Evolutionary conservation across 2,329 filamentous ascomycete species (phyloP).

Genomic region (Diaporthe capsici): DNA sequence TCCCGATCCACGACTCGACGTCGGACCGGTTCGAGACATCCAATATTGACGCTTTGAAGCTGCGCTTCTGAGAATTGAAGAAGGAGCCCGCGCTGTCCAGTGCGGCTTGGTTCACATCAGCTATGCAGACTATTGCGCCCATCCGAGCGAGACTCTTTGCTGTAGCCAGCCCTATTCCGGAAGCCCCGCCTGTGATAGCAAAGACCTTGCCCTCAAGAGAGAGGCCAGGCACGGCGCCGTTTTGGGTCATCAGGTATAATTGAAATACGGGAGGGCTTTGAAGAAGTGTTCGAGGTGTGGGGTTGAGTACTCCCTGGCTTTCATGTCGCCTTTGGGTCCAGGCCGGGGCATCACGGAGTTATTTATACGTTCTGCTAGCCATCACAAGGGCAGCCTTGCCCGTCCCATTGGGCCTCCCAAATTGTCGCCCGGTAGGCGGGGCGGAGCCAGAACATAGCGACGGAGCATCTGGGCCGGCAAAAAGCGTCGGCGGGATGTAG

Average conservation of each 20-base stretch:
- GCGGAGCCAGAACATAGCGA: neutral
- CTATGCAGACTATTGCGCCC: slow-evolving; percentile 56
- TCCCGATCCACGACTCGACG: slow-evolving; percentile 65
- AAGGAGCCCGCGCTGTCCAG: slow-evolving; percentile 50
- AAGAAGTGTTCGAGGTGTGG: neutral
- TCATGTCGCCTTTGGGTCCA: too few species aligned
- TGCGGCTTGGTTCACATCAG: slow-evolving; percentile 53
- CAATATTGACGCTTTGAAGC: slow-evolving; percentile 53
- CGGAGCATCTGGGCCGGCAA: slow-evolving; percentile 7
- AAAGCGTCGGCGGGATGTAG: neutral
- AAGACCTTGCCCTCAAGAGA: slow-evolving; percentile 41
- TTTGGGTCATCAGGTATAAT: slow-evolving; percentile 2
- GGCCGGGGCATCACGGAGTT: neutral
- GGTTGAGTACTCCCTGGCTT: neutral
- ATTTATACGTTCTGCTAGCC: slow-evolving; percentile 11
- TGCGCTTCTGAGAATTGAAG: slow-evolving; percentile 48
- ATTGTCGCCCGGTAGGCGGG: slow-evolving; percentile 10
- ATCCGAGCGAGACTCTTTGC: slow-evolving; percentile 54
- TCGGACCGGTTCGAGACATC: slow-evolving; percentile 63
- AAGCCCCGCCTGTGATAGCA: slow-evolving; percentile 43
- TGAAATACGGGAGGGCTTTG: neutral
- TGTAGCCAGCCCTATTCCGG: slow-evolving; percentile 58
- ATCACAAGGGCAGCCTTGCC: neutral
- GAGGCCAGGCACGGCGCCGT: slow-evolving; percentile 7
- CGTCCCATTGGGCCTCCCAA: neutral